Evolutionary conservation across 768 basidiomycete genomes (phyloP).

Genomic region (Sarcodon sp.): DNA sequence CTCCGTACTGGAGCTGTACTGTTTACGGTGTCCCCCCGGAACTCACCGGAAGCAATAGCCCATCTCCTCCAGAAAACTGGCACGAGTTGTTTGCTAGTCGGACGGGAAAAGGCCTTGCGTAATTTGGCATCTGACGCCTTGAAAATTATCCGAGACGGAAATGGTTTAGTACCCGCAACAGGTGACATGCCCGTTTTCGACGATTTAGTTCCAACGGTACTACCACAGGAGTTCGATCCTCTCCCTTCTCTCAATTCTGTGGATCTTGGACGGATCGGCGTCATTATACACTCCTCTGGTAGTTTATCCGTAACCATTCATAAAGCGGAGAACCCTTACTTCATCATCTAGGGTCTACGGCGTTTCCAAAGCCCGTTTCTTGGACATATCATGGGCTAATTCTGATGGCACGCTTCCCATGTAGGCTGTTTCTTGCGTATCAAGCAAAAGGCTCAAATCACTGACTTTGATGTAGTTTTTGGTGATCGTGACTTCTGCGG

Average conservation of each 20-base stretch:
- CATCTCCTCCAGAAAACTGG: constrained; percentile 14
- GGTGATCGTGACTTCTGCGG: constrained; percentile 15
- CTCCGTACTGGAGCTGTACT: not conserved
- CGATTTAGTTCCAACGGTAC: not conserved
- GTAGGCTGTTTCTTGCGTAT: constrained; percentile 3
- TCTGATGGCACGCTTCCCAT: constrained; percentile 2
- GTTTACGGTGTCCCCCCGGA: constrained; percentile 14
- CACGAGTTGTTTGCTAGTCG: constrained; percentile 15
- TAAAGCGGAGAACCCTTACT: not conserved
- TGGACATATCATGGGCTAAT: constrained; percentile 8
- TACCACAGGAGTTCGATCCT: not conserved
- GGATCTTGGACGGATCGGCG: constrained; percentile 3
- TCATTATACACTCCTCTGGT: constrained; percentile 12
- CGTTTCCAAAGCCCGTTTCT: constrained; percentile 7
- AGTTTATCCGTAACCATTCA: not conserved
- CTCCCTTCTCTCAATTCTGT: not conserved
- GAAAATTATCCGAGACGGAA: constrained; percentile 6
- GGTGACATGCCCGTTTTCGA: constrained; percentile 9
- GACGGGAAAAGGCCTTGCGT: constrained; percentile 13
- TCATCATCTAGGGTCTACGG: constrained; percentile 7
- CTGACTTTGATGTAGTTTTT: constrained; percentile 9
- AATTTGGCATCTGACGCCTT: constrained; percentile 11
- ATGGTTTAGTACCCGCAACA: not conserved
- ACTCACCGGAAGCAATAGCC: constrained; percentile 14
- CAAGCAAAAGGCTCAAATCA: not conserved